Evolutionary conservation across 176 grass and related monocot species (phyloP).

Genomic region (Ananas comosus): DNA sequence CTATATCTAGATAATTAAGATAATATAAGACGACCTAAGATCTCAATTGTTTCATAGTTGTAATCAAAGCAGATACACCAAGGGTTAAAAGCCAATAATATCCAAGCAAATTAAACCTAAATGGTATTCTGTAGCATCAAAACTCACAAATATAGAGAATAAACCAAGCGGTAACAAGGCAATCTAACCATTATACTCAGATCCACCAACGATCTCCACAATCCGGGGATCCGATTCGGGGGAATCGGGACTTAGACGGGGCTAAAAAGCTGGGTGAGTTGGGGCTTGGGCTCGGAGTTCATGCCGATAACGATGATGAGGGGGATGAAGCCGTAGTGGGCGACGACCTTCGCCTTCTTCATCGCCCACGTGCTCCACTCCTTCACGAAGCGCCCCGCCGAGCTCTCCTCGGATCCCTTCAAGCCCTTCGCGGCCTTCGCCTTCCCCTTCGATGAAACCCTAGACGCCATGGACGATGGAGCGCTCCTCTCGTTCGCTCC

Average conservation of each 20-base stretch:
- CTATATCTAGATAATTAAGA: no score
- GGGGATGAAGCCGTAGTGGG: slow-evolving; percentile 87
- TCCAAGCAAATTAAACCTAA: no score
- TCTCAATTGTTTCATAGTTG: no score
- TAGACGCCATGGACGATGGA: slow-evolving; percentile 7
- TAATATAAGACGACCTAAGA: no score
- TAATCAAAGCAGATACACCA: no score
- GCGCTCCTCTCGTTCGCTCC: not conserved
- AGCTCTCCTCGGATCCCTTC: not conserved
- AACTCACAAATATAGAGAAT: no score
- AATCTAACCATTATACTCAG: no score
- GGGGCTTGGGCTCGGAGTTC: slow-evolving; percentile 71
- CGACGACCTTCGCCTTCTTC: slow-evolving; percentile 70
- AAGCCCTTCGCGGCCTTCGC: slow-evolving; percentile 7
- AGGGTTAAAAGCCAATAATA: no score
- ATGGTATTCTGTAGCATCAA: no score
- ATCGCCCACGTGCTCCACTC: slow-evolving; percentile 82
- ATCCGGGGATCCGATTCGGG: not conserved
- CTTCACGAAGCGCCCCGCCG: slow-evolving; percentile 34
- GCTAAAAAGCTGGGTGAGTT: slow-evolving; percentile 49
- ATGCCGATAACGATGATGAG: slow-evolving; percentile 79
- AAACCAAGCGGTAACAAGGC: no score
- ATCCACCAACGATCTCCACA: not conserved
- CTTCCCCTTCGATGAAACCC: slow-evolving; percentile 11
- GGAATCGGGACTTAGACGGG: slow-evolving; percentile 38